phyloP scores from a whole-genome alignment of 345 rosid species.

The Dipteronia sinensis region DNA sequence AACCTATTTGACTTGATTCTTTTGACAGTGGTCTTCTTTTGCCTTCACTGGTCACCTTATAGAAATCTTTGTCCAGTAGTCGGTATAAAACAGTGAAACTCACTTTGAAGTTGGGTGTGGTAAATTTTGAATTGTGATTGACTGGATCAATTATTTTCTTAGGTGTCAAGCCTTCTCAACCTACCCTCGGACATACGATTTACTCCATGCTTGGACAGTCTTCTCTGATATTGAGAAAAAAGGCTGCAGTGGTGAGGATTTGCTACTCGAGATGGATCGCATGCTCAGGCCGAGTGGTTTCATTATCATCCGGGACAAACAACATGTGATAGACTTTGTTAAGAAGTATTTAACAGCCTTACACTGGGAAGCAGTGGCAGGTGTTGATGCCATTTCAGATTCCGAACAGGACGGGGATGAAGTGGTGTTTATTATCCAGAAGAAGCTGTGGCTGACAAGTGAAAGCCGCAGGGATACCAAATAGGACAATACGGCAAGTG shows the following conservation, averaged over 20 bases:
- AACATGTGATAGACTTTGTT: slow-evolving; percentile 53
- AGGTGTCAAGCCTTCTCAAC: slow-evolving; percentile 97
- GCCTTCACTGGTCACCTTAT: neutral
- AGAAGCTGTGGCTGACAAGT: slow-evolving; percentile 86
- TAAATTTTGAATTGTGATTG: slow-evolving; percentile 3
- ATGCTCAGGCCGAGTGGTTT: slow-evolving; percentile 89
- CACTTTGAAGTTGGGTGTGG: neutral
- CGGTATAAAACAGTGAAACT: neutral
- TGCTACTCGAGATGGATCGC: slow-evolving; percentile 90
- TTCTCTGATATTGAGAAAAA: slow-evolving; percentile 70
- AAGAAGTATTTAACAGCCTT: slow-evolving; percentile 71
- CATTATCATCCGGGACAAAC: slow-evolving; percentile 71
- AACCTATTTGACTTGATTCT: neutral
- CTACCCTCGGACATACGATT: slow-evolving; percentile 90
- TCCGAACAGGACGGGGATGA: slow-evolving; percentile 62
- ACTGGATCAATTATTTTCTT: slow-evolving; percentile 16
- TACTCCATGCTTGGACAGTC: slow-evolving; percentile 76
- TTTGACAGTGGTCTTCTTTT: neutral
- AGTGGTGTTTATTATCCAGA: slow-evolving; percentile 57
- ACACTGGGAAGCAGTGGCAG: slow-evolving; percentile 83
- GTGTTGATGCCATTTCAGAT: slow-evolving; percentile 45
- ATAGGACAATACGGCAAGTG: slow-evolving; percentile 26
- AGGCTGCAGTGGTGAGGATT: slow-evolving; percentile 81
- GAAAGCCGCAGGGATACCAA: slow-evolving; percentile 72
- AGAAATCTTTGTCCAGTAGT: neutral